Evolutionary conservation across 2,329 filamentous ascomycete genomes (phyloP), one percentile per base, ranked within the genome.

Genomic region (Sporothrix inflata): DNA sequence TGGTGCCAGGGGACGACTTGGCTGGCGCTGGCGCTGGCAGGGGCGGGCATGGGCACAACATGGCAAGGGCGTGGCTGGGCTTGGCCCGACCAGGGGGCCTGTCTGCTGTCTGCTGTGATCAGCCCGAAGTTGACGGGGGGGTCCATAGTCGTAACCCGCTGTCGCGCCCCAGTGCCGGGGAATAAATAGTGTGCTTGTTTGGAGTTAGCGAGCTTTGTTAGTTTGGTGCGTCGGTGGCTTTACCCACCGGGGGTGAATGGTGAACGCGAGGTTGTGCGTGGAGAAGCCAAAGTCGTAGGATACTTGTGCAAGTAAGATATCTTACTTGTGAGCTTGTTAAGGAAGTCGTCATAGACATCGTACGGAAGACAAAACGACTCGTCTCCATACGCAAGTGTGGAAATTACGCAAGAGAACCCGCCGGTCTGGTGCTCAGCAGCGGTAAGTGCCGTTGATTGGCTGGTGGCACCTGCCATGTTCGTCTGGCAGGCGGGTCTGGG

Each of bases 331-430:
- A n/a, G n/a, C n/a, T n/a, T n/a, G n/a, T n/a, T n/a, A n/a, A n/a
- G n/a, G n/a, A n/a, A n/a, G 51, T 30, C 30, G 51, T 27, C 45
- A 21, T 45, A 6, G 60, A 65, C 21, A 6, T 27, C n/a, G 60
- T 27, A 45, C 24, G 38, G 8, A 34, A 34, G 30, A 27, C 9
- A 65, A 12, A 45, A 34, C 60, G 38, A 27, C 21, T 45, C 60
- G 60, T 45, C 21, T 45, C 38, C 60, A n/a, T 30, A 30, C 38
- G 40, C 40, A 47, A 66, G 63, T 49, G 60, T 45, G n/a, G 38
- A 45, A 34, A 67, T 45, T 45, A 24, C 66, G 19, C 47, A 21
- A 40, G 47, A 57, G 21, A 61, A 70, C 67, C 67, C 67, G 53
- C 68, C 19, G 21, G 21, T 49, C 30, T 57, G 40, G 51, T 45